A percentile compares a stretch with the other conserved stretches of the same genome.
These are phyloP conservation scores for Gremmenia infestans DNA, from an alignment of 2,329 filamentous ascomycete species.

Conservation along the genomic window DNA sequence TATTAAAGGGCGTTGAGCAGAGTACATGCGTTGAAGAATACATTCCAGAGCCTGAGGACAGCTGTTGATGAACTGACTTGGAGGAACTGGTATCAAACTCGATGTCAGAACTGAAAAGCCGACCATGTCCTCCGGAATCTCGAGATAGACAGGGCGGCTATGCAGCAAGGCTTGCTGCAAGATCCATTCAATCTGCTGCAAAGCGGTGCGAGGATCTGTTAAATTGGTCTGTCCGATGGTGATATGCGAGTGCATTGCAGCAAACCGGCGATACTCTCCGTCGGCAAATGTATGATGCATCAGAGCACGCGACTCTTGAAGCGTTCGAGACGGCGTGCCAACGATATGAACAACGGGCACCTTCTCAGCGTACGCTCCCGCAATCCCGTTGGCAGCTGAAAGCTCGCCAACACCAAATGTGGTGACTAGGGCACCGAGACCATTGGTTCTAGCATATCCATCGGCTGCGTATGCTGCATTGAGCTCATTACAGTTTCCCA, in stretches of 20 bases:
- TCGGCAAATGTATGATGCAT: constrained; percentile 67
- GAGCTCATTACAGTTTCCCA: constrained; percentile 59
- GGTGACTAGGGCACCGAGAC: constrained; percentile 63
- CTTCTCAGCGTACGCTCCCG: constrained; percentile 65
- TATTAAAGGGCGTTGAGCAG: constrained; percentile 43
- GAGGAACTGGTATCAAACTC: too few relatives aligned
- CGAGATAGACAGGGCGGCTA: too few relatives aligned
- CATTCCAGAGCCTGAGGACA: too few relatives aligned
- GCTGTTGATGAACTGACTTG: too few relatives aligned
- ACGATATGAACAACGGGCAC: constrained; percentile 63
- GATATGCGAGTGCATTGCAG: constrained; percentile 60
- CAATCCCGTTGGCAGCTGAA: constrained; percentile 65
- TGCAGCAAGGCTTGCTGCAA: too few relatives aligned
- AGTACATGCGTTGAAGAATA: too few relatives aligned
- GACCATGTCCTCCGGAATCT: too few relatives aligned
- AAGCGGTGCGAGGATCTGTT: too few relatives aligned
- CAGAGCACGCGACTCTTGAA: constrained; percentile 38
- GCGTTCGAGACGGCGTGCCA: constrained; percentile 40
- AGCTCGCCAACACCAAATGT: constrained; percentile 70
- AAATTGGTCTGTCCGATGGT: too few relatives aligned
- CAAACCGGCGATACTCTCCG: constrained; percentile 74
- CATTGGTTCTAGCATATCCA: constrained; percentile 67
- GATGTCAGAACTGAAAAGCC: too few relatives aligned
- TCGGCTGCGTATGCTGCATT: constrained; percentile 66
- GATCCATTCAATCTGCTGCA: too few relatives aligned